Base-by-base conservation (phyloP, 768 basidiomycete genomes). In the Lactarius sanguifluus region DNA sequence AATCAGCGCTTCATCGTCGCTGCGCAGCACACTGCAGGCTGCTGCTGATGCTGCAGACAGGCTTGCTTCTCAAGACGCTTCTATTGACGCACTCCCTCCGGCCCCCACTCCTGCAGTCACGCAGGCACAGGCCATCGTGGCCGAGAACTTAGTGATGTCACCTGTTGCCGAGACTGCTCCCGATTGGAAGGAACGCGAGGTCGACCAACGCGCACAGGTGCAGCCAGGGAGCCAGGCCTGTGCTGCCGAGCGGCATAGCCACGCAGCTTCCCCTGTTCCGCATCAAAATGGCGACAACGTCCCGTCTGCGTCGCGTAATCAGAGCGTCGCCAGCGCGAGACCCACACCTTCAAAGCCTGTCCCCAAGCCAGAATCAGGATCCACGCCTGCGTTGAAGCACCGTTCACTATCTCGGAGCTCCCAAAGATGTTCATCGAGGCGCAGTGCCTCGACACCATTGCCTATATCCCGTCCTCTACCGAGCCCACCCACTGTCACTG, bases 381-480 rank as follows among this genome's bases (percentile, higher is more conserved):
- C 57, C n/a, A 30, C 57, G 23, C 25, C 34, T 18, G 7, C 28
- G 41, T 32, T 34, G 25, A 67, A 56, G 52, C 30, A 23, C 25
- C 59, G 59, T 28, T 56, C 61, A 4, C n/a, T 18, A 20, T 67
- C 67, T 20, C 59, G 38, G 30, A 12, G 50, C 28, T 47, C 62
- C 10, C 41, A 63, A 40, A 63, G 25, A 41, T 38, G 23, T 30
- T 45, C 7, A 8, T 16, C 65, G 18, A 18, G 61, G 32, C 65
- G 68, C 36, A 69, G 68, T 36, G 25, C 61, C 23, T 69, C 68
- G 5, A 62, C 65, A 5, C 65, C 68, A 5, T 20, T 67, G 6
- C 68, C 65, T 10, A 43, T 66, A 30, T 57, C 68, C 5, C 69
- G 69, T 40, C 69, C 69, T 28, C 64, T 68, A 6, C 68, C 68